A percentile compares a stretch with the other conserved stretches of the same genome.
phyloP scores from a whole-genome alignment of 768 basidiomycete species.

The Pleurotus cornucopiae region DNA sequence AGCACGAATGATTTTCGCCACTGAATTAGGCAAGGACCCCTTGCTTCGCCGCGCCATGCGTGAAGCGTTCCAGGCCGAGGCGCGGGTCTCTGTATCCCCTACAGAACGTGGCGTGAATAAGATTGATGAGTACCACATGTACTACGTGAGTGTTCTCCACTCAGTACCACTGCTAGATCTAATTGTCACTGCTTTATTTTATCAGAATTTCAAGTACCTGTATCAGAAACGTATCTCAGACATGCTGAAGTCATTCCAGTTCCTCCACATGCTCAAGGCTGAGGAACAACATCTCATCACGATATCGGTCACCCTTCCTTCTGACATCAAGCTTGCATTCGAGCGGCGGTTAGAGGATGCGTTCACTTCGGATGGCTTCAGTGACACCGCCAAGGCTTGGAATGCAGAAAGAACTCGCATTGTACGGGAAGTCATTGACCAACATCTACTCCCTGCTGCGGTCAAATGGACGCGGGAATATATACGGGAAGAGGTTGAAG shows the following conservation, averaged over 20 bases:
- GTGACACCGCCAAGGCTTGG: conserved; percentile 86
- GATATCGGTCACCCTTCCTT: conserved; percentile 63
- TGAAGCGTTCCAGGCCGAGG: conserved; percentile 68
- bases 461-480: conserved; percentile 89
- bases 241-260: conserved; percentile 73
- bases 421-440: conserved; percentile 73
- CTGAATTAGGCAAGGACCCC: conserved; percentile 92
- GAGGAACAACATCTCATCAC: conserved; percentile 87
- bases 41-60: conserved; percentile 77
- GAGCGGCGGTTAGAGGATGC: conserved; percentile 76
- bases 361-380: conserved; percentile 80
- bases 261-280: conserved; percentile 86
- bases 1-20: conserved; percentile 80
- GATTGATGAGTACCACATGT: conserved; percentile 70
- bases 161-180: too few relatives aligned
- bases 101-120: conserved; percentile 83
- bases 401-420: conserved; percentile 80
- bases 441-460: conserved; percentile 79
- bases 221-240: conserved; percentile 67
- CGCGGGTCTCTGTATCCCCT: conserved; percentile 73
- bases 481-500: conserved; percentile 87
- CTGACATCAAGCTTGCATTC: conserved; percentile 59
- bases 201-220: conserved; percentile 93
- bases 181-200: neutral
- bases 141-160: conserved; percentile 48